Conservation (phyloP, 176 grass and related monocot genomes). For the Thinopyrum elongatum region DNA sequence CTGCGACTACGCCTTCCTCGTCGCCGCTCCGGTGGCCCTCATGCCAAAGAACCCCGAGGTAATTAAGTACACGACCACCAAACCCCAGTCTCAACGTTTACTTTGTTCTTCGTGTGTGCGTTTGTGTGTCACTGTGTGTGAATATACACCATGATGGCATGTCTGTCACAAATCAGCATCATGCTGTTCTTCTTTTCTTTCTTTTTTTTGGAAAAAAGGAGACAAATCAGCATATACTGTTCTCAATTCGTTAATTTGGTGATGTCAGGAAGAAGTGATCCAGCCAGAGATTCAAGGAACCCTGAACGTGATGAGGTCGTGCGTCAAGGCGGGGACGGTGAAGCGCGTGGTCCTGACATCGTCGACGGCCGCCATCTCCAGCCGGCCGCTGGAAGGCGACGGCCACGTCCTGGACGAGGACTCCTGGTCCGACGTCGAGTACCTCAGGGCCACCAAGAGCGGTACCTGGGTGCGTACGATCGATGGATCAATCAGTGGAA, state of each 20-base stretch:
- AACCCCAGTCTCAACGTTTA: neutral
- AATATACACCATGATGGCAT: neutral
- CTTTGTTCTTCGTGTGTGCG: neutral
- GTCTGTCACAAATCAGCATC: neutral
- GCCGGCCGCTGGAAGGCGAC: constrained; percentile 33
- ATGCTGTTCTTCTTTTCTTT: neutral
- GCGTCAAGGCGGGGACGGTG: constrained; percentile 57
- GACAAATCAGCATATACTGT: neutral
- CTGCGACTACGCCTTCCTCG: constrained; percentile 59
- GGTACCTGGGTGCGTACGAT: constrained; percentile 34
- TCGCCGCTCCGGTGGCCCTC: constrained; percentile 59
- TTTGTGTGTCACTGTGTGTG: too few relatives aligned
- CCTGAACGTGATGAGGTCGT: constrained; percentile 51
- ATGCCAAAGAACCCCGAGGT: constrained; percentile 46
- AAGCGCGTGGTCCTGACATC: constrained; percentile 71
- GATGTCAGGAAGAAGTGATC: neutral
- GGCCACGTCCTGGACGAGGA: constrained; percentile 61
- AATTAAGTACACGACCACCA: neutral
- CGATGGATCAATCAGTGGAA: neutral
- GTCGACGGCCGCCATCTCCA: constrained; percentile 47
- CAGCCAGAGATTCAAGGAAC: neutral
- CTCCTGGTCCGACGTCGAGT: constrained; percentile 59
- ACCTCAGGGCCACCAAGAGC: constrained; percentile 37
- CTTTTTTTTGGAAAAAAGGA: too few relatives aligned
- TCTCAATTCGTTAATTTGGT: neutral